Evolutionary conservation across 1,284 basidiomycete species (phyloP), one percentile per base, ranked within the genome.

Genomic region (Papiliotrema flavescens): DNA sequence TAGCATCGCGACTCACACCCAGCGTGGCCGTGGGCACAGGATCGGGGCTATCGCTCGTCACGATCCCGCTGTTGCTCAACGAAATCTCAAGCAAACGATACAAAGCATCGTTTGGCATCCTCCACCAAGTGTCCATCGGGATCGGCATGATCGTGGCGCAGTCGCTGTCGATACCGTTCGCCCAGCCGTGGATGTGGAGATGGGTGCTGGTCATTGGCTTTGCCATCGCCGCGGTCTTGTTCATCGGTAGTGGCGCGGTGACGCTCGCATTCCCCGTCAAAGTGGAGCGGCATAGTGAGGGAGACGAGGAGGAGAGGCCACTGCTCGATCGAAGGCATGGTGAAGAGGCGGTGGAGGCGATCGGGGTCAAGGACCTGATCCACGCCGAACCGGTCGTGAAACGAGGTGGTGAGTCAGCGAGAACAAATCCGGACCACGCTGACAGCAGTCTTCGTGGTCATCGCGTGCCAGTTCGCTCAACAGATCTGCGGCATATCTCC

Each of bases 121-220:
- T 74, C 7, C 78, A 78, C 53, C 78, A 74, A 52, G 56, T 70
- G 19, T 61, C 61, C n/a, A 73, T 72, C 41, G 69, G 68, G 28
- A 17, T 62, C 2, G 72, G 71, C 2, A 63, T 74, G 49, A 67
- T 78, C 41, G 23, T 64, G 7, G 74, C 72, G 0, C 77, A 77
- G 53, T 64, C 67, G 1, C 58, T 75, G 1, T 72, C 74, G 1
- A 64, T 73, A 24, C 68, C 63, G 26, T 61, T 70, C 44, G 62
- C 61, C 0, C 11, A 34, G 26, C 59, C 62, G 11, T 61, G 28
- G 11, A n/a, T 43, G 4, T 78, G 77, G 77, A 54, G 72, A 19
- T 57, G 44, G 22, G 71, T 78, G 22, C 75, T 74, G 3, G 26
- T 60, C 1, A 50, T 71, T 5, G 65, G 66, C 2, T 61, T 57